A percentile compares a stretch with the other conserved stretches of the same genome.
These are phyloP conservation scores for Zygosaccharomyces sapae DNA, from an alignment of 1,139 yeast species.

Conservation along the genomic window DNA sequence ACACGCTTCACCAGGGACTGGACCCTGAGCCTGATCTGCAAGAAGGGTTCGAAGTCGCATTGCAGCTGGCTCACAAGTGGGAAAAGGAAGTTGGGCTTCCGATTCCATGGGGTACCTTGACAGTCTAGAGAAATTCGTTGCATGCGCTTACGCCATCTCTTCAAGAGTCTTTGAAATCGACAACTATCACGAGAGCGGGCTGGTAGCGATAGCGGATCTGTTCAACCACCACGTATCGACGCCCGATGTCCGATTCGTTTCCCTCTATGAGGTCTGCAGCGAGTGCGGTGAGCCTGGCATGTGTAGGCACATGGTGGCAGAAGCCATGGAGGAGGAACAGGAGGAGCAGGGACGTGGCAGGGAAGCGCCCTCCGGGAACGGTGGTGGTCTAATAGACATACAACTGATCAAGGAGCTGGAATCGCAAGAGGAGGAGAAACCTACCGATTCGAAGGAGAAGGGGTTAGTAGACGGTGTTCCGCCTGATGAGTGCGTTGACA, in stretches of 20 bases:
- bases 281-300: conserved; percentile 63
- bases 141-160: conserved; percentile 54
- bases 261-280: conserved; percentile 66
- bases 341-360: conserved; percentile 29
- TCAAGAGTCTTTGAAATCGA: conserved; percentile 82
- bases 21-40: conserved; percentile 45
- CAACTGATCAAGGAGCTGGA: conserved; percentile 28
- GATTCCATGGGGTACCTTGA: conserved; percentile 38
- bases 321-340: conserved; percentile 21
- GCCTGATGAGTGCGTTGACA: conserved; percentile 42
- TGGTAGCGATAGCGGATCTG: conserved; percentile 89
- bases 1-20: conserved; percentile 50
- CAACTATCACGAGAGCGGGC: conserved; percentile 61
- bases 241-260: conserved; percentile 70
- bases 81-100: conserved; percentile 32
- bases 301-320: conserved; percentile 46
- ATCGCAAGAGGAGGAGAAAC: conserved; percentile 20
- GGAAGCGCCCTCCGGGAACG: conserved; percentile 33
- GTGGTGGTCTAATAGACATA: conserved; percentile 33
- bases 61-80: conserved; percentile 45
- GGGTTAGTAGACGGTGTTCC: conserved; percentile 9
- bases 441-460: conserved; percentile 26
- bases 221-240: conserved; percentile 64
- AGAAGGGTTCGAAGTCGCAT: conserved; percentile 50
- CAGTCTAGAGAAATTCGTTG: conserved; percentile 46